A percentile compares a stretch with the other conserved stretches of the same genome.
These are phyloP conservation scores for Crataegus laevigata DNA, from an alignment of 306 rosid genomes.

Conservation along the genomic window DNA sequence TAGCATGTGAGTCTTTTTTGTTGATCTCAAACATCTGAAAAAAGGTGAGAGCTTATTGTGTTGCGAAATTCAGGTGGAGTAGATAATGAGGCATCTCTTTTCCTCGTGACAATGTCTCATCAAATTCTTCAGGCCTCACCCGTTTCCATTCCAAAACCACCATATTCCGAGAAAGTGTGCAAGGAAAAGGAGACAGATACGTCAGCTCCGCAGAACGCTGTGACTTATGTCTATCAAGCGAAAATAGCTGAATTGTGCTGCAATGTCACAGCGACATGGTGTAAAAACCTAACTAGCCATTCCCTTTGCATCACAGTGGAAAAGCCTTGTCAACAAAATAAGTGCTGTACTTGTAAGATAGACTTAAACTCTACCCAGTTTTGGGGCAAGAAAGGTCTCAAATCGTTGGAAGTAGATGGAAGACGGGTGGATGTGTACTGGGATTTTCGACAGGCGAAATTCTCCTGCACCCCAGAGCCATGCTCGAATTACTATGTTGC, in stretches of 20 bases:
- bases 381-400: constrained; percentile 67
- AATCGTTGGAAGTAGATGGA: constrained; percentile 40
- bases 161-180: constrained; percentile 5
- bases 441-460: constrained; percentile 49
- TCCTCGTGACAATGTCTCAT: constrained; percentile 16
- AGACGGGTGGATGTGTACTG: constrained; percentile 44
- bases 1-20: neutral
- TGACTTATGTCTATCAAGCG: constrained; percentile 36
- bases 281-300: constrained; percentile 30
- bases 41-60: neutral
- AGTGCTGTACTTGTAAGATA: constrained; percentile 34
- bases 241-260: constrained; percentile 22
- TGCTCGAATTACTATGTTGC: constrained; percentile 51
- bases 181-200: constrained; percentile 3
- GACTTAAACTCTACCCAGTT: constrained; percentile 38
- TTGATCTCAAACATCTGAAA: neutral
- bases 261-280: constrained; percentile 41
- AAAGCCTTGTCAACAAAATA: constrained; percentile 21
- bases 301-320: constrained; percentile 31
- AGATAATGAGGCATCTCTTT: neutral
- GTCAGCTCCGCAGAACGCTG: constrained; percentile 12
- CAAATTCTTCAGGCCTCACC: constrained; percentile 16
- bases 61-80: neutral
- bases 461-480: constrained; percentile 34
- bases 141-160: constrained; percentile 17